Conservation (phyloP, 2,329 filamentous ascomycete genomes). For the Lasiodiplodia hormozganensis region DNA sequence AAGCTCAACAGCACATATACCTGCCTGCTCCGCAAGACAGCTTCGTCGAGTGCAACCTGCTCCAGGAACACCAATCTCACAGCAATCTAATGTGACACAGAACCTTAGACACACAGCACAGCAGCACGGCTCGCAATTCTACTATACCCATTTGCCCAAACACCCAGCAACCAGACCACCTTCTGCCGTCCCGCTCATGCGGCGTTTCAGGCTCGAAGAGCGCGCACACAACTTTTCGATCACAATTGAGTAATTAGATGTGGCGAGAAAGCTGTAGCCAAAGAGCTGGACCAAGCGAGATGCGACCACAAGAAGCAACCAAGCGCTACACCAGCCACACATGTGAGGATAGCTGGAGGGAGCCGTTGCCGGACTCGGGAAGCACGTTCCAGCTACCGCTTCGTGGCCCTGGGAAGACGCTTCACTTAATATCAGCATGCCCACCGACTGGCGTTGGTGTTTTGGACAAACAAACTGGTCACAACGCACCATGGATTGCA, state of each 20-base stretch:
- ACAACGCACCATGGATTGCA: background rate
- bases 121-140: no score
- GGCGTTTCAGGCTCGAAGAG: background rate
- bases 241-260: background rate
- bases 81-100: background rate
- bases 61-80: background rate
- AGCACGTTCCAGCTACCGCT: no score
- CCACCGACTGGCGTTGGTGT: background rate
- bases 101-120: background rate
- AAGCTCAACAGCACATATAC: no score
- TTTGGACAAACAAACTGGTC: background rate
- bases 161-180: background rate
- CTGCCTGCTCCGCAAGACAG: background rate
- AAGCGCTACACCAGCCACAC: no score
- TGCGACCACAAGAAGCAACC: background rate
- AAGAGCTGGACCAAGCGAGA: constrained; percentile 8
- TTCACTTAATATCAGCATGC: no score
- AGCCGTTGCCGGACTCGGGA: no score
- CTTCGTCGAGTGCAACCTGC: background rate
- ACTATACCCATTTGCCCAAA: background rate
- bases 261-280: background rate
- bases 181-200: background rate
- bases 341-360: no score
- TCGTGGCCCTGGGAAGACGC: no score
- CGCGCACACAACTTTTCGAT: background rate